Percentiles rank a stretch among this genome's conserved stretches.
phyloP scores from a whole-genome alignment of 257 asterid species.

The Forsythia viridissima region DNA sequence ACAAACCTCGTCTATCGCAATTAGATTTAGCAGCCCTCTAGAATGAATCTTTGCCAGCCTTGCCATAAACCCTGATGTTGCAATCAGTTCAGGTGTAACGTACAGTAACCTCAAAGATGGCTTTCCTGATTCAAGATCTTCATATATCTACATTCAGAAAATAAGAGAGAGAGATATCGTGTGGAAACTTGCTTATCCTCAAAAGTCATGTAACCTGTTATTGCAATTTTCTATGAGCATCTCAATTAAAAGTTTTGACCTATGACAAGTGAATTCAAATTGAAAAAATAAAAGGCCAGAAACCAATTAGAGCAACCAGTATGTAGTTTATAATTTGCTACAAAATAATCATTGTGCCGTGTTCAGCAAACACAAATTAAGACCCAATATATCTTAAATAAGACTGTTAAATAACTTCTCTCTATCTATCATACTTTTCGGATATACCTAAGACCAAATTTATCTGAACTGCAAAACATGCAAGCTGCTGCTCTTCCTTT shows the following conservation, averaged over 20 bases:
- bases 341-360: not conserved
- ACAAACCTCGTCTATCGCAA: slow-evolving; percentile 91
- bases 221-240: slow-evolving; percentile 15
- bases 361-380: not conserved
- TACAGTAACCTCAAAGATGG: slow-evolving; percentile 82
- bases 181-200: slow-evolving; percentile 17
- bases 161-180: slow-evolving; percentile 9
- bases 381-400: not conserved
- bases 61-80: slow-evolving; percentile 80
- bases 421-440: not conserved
- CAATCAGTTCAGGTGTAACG: slow-evolving; percentile 93
- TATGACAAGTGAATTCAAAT: not conserved
- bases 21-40: slow-evolving; percentile 79
- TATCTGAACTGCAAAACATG: not conserved
- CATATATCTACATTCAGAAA: slow-evolving; percentile 57
- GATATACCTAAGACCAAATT: not conserved
- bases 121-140: slow-evolving; percentile 88
- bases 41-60: slow-evolving; percentile 70
- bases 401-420: not conserved
- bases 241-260: slow-evolving; percentile 22
- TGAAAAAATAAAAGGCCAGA: not conserved
- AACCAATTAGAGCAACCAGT: not conserved
- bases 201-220: slow-evolving; percentile 21
- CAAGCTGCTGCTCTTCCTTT: not conserved
- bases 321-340: not conserved